Conservation (phyloP, 1,284 basidiomycete genomes). For the Moesziomyces sp. region DNA sequence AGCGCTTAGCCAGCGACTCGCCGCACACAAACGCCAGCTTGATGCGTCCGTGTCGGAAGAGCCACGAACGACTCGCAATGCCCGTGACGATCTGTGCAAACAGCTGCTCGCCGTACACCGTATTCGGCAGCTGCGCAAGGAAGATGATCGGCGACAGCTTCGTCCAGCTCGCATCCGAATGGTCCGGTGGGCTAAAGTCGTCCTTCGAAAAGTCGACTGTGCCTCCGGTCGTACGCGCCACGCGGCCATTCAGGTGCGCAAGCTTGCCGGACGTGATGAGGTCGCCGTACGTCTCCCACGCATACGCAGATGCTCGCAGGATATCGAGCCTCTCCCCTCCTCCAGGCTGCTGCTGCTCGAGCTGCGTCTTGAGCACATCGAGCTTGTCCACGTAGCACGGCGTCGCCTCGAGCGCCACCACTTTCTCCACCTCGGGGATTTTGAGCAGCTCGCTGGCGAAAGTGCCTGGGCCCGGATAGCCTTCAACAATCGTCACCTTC, state of each 20-base stretch:
- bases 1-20: constrained; percentile 55
- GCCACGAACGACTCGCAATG: constrained; percentile 58
- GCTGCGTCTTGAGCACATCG: constrained; percentile 24
- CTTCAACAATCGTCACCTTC: constrained; percentile 62
- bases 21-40: constrained; percentile 59
- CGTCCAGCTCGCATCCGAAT: constrained; percentile 40
- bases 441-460: constrained; percentile 56
- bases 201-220: constrained; percentile 30
- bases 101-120: constrained; percentile 65
- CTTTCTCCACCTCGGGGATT: constrained; percentile 60
- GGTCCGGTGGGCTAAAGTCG: constrained; percentile 12
- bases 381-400: constrained; percentile 36
- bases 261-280: constrained; percentile 48
- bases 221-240: constrained; percentile 18
- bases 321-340: constrained; percentile 37
- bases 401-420: constrained; percentile 58
- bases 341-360: constrained; percentile 17
- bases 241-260: constrained; percentile 42
- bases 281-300: constrained; percentile 54
- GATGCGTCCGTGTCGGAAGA: constrained; percentile 59
- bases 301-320: constrained; percentile 37
- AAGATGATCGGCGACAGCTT: constrained; percentile 55
- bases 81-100: constrained; percentile 61
- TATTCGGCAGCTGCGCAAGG: constrained; percentile 63
- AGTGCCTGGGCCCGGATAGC: constrained; percentile 63